Percentiles rank a stretch among this genome's conserved stretches.
phyloP scores from a whole-genome alignment of 1,284 basidiomycete genomes.

The Boletus sp. region DNA sequence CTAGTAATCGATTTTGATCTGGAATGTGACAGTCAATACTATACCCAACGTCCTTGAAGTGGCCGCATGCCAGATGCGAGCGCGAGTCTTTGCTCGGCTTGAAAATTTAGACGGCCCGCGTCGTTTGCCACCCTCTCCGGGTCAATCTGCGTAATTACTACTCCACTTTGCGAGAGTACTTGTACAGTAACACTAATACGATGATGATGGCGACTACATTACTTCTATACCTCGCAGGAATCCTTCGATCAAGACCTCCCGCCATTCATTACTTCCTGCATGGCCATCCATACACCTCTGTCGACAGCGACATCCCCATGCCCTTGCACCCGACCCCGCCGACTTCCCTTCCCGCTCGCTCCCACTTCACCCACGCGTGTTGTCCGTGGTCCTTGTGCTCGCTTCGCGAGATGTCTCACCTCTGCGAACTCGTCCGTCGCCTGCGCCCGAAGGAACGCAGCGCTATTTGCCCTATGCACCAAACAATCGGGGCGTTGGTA shows the following conservation, averaged over 20 bases:
- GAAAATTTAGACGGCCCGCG: too few relatives aligned
- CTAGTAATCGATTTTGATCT: too few relatives aligned
- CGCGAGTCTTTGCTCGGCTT: too few relatives aligned
- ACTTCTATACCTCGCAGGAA: not conserved
- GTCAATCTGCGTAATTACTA: not conserved
- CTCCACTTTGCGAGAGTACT: not conserved
- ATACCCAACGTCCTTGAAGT: too few relatives aligned
- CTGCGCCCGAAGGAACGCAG: slow-evolving; percentile 71
- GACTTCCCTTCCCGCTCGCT: not conserved
- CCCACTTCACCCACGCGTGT: slow-evolving; percentile 33
- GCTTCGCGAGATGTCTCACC: slow-evolving; percentile 62
- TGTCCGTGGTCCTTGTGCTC: slow-evolving; percentile 41
- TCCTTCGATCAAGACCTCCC: not conserved
- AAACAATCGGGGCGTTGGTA: slow-evolving; percentile 59
- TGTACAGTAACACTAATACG: not conserved
- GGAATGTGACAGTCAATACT: not conserved
- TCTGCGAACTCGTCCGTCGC: slow-evolving; percentile 66
- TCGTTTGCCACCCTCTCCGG: not conserved
- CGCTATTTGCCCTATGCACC: slow-evolving; percentile 57
- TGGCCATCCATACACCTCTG: slow-evolving; percentile 20
- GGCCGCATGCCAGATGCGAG: too few relatives aligned
- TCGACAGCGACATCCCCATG: slow-evolving; percentile 8
- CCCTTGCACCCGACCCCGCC: not conserved
- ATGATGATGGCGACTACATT: not conserved
- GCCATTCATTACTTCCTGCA: slow-evolving; percentile 28